A percentile compares a stretch with the other conserved stretches of the same genome.
These are phyloP conservation scores for Rhodamnia argentea DNA, from an alignment of 345 rosid genomes.

Conservation along the genomic window DNA sequence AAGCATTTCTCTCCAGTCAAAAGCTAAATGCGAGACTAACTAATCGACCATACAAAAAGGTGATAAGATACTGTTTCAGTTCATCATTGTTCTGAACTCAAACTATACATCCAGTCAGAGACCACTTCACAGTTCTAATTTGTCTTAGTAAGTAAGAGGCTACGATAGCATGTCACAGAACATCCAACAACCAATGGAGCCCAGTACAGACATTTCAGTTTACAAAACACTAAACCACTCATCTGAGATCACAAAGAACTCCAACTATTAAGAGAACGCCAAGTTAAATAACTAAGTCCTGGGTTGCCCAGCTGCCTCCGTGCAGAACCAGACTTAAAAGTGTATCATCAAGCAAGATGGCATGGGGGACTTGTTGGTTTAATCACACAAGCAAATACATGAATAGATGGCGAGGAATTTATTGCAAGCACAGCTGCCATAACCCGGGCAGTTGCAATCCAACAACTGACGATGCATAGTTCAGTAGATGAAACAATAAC, in stretches of 20 bases:
- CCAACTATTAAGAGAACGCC: neutral
- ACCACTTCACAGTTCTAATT: neutral
- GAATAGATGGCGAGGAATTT: neutral
- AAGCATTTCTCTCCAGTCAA: neutral
- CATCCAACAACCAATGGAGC: neutral
- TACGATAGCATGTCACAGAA: neutral
- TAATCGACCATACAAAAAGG: neutral
- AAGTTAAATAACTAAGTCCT: neutral
- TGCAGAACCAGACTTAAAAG: neutral
- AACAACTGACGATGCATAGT: neutral
- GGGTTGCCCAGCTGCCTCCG: neutral
- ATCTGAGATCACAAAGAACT: neutral
- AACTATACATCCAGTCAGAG: neutral
- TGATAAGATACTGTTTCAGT: neutral
- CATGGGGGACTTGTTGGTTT: neutral
- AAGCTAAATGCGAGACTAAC: neutral
- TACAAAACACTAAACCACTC: neutral
- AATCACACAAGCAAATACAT: neutral
- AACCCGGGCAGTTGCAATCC: neutral
- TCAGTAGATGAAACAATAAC: neutral
- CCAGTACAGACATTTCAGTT: neutral
- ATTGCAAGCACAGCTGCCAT: neutral
- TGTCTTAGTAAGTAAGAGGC: neutral
- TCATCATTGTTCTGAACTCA: neutral
- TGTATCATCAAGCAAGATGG: neutral